Base-by-base conservation (phyloP, 768 basidiomycete species). In the Vishniacozyma victoriae region DNA sequence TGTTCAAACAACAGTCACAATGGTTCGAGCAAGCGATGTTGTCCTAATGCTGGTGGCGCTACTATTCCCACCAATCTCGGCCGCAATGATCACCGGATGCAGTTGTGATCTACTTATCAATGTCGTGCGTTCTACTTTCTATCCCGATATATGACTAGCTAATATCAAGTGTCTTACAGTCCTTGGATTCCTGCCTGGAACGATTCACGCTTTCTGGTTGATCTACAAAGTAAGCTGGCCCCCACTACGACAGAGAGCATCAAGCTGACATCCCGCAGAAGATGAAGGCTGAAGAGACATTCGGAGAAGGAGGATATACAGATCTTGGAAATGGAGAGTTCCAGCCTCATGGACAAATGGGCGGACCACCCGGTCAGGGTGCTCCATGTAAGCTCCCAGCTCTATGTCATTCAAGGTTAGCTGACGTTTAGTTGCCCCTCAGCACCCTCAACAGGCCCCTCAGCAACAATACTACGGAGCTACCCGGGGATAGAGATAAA, bases 21-120 rank as follows among this genome's bases (percentile, higher is more conserved):
- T 64, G 62, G 67, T 69, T 44, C 41, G 50, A 41, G 64, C 55
- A 14, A 64, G 59, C 31, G 69, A 70, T 35, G 57, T 70, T 46
- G 23, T 70, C 27, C 64, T 70, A 39, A 66, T 70, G 35, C 50
- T 70, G 36, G 61, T 71, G n/a, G 67, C 66, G 20, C 67, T 71
- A 52, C 55, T 71, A 44, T 71, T 71, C 59, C 69, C 69, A 1
- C 65, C 60, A 15, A 50, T 53, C 1, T 49, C 65, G 14, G 62
- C 57, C 1, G 49, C 44, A 14, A 59, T 71, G 46, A 64, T 71
- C 48, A 57, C 66, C 2, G 69, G 69, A 26, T 71, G 69, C 36
- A 40, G 35, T 0, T 66, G 59, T 44, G 66, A 71, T 44, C 44
- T 64, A 9, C 42, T 64, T 18, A 70, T 70, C 55, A 64, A 59